These are phyloP conservation scores for Arthrobotrys sinensis DNA, from an alignment of 2,329 filamentous ascomycete genomes.

Conservation along the genomic window DNA sequence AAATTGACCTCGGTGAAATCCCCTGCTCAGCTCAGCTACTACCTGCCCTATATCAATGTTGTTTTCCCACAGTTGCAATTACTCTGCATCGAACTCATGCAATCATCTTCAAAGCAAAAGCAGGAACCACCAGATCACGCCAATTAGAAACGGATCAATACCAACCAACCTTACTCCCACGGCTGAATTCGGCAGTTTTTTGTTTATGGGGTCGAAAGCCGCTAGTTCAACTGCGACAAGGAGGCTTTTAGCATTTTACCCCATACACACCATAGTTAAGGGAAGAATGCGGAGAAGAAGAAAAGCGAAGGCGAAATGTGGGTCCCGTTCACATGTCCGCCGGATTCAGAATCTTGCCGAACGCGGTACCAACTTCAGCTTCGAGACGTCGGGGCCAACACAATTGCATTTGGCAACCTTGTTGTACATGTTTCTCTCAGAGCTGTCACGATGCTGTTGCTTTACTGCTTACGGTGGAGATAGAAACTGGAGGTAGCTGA, in stretches of 20 bases:
- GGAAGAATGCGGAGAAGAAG: no score
- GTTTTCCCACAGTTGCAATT: no score
- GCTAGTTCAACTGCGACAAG: not conserved
- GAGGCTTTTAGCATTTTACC: slow-evolving; percentile 9
- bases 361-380: slow-evolving; percentile 17
- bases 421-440: not conserved
- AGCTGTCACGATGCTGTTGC: not conserved
- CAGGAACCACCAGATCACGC: no score
- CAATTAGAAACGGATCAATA: no score
- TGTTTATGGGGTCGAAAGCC: not conserved
- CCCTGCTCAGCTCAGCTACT: no score
- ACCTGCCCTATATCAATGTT: no score
- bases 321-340: slow-evolving; percentile 9
- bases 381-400: not conserved
- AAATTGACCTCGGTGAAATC: no score
- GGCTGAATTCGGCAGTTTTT: slow-evolving; percentile 40
- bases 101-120: no score
- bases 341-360: slow-evolving; percentile 38
- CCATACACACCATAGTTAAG: no score
- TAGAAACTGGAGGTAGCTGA: no score
- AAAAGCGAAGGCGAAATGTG: not conserved
- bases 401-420: not conserved
- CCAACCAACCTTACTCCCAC: slow-evolving; percentile 20
- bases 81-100: no score
- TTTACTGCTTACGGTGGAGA: no score